phyloP scores from a whole-genome alignment of 257 asterid genomes.

The Misopates orontium region DNA sequence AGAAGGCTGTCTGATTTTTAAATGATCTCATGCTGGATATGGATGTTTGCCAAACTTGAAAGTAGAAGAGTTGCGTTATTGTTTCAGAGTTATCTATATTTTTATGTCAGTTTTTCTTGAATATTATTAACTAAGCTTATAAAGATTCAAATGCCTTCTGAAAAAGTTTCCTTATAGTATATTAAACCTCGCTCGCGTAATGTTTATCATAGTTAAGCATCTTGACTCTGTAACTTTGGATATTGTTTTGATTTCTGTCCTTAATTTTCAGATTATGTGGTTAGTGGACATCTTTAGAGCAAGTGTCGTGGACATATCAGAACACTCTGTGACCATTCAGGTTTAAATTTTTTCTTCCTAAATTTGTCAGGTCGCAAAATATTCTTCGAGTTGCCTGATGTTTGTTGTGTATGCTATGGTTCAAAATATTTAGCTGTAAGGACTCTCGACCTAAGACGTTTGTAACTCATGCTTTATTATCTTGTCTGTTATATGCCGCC shows the following conservation, averaged over 20 bases:
- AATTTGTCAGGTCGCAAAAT: slow-evolving; percentile 16
- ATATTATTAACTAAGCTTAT: not conserved
- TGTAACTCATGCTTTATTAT: slow-evolving; percentile 1
- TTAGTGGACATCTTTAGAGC: slow-evolving; percentile 77
- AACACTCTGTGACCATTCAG: slow-evolving; percentile 73
- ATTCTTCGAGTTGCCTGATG: slow-evolving; percentile 20
- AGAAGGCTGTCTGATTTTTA: too few relatives aligned
- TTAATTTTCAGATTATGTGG: slow-evolving; percentile 70
- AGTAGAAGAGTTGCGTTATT: not conserved
- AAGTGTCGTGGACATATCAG: slow-evolving; percentile 77
- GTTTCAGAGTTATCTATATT: not conserved
- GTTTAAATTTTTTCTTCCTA: slow-evolving; percentile 34
- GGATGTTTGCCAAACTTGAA: not conserved
- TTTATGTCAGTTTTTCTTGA: not conserved
- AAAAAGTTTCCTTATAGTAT: slow-evolving; percentile 10
- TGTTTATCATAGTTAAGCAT: not conserved
- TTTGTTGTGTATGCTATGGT: not conserved
- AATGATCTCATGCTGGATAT: too few relatives aligned
- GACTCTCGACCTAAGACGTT: slow-evolving; percentile 11
- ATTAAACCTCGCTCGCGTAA: not conserved
- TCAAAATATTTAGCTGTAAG: slow-evolving; percentile 16
- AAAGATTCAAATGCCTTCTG: not conserved
- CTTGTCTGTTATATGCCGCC: slow-evolving; percentile 17
- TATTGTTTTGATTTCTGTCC: slow-evolving; percentile 23
- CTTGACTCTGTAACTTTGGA: not conserved